Evolutionary conservation across 176 grass and related monocot species (phyloP).

Genomic region (Themeda triandra): DNA sequence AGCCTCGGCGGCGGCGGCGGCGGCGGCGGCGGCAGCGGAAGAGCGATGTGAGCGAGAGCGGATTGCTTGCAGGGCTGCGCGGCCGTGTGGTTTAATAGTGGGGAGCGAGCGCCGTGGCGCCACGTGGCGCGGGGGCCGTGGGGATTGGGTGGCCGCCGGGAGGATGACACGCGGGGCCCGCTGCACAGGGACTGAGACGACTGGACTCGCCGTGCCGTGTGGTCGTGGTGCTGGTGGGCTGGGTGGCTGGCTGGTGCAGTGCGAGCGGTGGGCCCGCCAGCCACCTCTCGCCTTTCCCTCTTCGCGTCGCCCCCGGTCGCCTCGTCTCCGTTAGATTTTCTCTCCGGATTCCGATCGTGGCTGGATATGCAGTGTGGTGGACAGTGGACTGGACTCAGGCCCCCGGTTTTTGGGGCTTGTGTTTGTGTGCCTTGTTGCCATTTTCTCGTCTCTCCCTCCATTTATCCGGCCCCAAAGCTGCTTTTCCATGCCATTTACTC

Average conservation of each 20-base stretch:
- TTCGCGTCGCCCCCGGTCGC: not conserved
- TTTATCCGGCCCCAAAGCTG: not conserved
- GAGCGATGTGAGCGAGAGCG: conserved; percentile 3
- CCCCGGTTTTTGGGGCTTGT: not conserved
- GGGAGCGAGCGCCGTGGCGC: not conserved
- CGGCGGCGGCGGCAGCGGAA: not conserved
- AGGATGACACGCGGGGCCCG: conserved; percentile 25
- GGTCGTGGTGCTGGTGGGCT: not conserved
- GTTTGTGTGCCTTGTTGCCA: not conserved
- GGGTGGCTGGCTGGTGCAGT: not conserved
- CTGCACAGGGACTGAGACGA: not conserved
- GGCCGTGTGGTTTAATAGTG: conserved; percentile 29
- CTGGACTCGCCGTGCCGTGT: not conserved
- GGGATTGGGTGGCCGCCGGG: conserved; percentile 23
- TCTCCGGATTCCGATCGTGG: not conserved
- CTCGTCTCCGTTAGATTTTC: not conserved
- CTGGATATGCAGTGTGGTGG: too few relatives aligned
- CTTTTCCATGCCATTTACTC: not conserved
- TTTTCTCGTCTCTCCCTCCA: not conserved
- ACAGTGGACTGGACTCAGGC: too few relatives aligned
- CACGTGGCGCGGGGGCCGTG: conserved; percentile 30
- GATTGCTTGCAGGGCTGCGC: conserved; percentile 4
- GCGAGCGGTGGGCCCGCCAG: not conserved
- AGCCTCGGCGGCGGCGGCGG: not conserved
- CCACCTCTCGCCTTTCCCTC: not conserved